A percentile compares a stretch with the other conserved stretches of the same genome.
Conservation (phyloP, 2,329 filamentous ascomycete genomes). For the Diaporthe vaccinii region DNA sequence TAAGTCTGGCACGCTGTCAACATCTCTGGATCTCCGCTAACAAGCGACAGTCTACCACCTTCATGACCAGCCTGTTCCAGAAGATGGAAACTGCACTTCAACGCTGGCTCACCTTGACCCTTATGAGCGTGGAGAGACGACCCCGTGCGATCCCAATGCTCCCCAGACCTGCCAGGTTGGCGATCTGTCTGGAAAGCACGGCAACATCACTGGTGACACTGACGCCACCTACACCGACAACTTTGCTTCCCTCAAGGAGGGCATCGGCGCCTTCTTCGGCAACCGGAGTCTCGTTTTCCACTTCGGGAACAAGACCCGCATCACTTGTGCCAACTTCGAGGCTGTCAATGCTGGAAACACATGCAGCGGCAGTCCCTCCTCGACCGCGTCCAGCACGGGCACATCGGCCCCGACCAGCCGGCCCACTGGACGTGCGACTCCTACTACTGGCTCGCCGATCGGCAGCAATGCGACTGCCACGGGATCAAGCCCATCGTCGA, state of each 20-base stretch:
- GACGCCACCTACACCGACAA: slow-evolving; percentile 65
- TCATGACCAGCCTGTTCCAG: slow-evolving; percentile 74
- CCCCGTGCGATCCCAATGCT: slow-evolving; percentile 68
- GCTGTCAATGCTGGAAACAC: slow-evolving; percentile 44
- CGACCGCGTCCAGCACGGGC: slow-evolving; percentile 24
- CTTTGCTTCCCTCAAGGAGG: slow-evolving; percentile 67
- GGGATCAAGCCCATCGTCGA: slow-evolving; percentile 10
- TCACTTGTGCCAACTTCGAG: slow-evolving; percentile 75
- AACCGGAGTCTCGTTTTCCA: slow-evolving; percentile 76
- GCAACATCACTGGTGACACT: slow-evolving; percentile 68
- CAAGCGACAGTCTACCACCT: slow-evolving; percentile 75
- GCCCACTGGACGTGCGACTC: background rate
- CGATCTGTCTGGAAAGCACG: slow-evolving; percentile 82
- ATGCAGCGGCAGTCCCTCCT: slow-evolving; percentile 14
- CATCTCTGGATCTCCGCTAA: slow-evolving; percentile 41
- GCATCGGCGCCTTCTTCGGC: slow-evolving; percentile 70
- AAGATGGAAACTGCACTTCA: slow-evolving; percentile 77
- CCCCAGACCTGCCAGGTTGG: slow-evolving; percentile 81
- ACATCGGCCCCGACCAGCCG: background rate
- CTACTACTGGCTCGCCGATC: slow-evolving; percentile 13
- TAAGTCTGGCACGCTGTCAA: slow-evolving; percentile 46
- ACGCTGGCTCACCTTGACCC: slow-evolving; percentile 81
- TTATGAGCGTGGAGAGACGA: slow-evolving; percentile 72
- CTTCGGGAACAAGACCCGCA: slow-evolving; percentile 73
- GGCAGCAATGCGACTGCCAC: slow-evolving; percentile 24